These are phyloP conservation scores for Phytophthora foliorum DNA, from an alignment of 352 stramenopile genomes.

Conservation along the genomic window DNA sequence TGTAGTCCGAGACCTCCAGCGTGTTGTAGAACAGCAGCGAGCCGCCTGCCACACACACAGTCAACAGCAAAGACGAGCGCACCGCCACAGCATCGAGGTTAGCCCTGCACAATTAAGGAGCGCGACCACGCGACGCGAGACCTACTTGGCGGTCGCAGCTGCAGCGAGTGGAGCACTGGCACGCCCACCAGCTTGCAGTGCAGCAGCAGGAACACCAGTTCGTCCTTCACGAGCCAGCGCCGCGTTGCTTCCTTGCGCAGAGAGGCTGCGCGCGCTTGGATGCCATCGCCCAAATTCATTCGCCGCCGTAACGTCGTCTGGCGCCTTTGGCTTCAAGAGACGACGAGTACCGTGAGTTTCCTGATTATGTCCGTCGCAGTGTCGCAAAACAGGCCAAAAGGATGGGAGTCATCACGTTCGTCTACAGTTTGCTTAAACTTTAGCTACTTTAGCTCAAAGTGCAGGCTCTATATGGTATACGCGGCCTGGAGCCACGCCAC, in stretches of 20 bases:
- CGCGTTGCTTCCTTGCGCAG: conserved; percentile 56
- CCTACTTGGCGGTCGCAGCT: conserved; percentile 69
- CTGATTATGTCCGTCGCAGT: conserved; percentile 15
- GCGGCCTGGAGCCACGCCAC: conserved; percentile 35
- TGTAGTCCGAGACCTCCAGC: conserved; percentile 73
- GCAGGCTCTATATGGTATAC: conserved; percentile 53
- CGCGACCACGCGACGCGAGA: conserved; percentile 6
- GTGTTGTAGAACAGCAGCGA: conserved; percentile 81
- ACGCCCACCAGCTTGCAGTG: conserved; percentile 57
- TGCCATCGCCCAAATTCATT: conserved; percentile 37
- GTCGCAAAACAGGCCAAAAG: conserved; percentile 18
- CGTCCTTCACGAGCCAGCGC: conserved; percentile 89
- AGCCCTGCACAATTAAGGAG: too few species aligned
- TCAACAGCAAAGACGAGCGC: neutral
- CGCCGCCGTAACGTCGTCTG: conserved; percentile 37
- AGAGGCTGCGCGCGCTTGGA: conserved; percentile 44
- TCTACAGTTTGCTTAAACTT: neutral
- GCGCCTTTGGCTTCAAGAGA: conserved; percentile 33
- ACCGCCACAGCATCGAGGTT: neutral
- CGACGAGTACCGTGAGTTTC: conserved; percentile 25
- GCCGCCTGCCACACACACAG: conserved; percentile 51
- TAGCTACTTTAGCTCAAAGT: neutral
- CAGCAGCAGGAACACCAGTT: conserved; percentile 78
- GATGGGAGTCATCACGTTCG: neutral
- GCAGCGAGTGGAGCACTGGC: conserved; percentile 52